Base-by-base conservation (phyloP, 306 rosid genomes). In the Mimosa bimucronata region DNA sequence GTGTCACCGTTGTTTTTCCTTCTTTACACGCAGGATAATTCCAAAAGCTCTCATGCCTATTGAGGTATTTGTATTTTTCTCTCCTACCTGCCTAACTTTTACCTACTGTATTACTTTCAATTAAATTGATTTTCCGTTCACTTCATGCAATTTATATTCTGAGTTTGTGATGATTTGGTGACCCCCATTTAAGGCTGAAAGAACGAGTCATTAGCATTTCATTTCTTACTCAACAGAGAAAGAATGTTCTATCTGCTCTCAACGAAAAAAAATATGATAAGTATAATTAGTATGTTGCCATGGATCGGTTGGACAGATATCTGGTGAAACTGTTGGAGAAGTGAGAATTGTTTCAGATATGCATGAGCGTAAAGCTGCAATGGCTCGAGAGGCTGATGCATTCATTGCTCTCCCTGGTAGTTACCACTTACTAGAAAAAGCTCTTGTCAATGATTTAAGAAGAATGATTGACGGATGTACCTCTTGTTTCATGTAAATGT, bases 371-470 rank as follows among this genome's bases (percentile, higher is more conserved):
- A 95, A 95, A 84, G 98, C 99, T 74, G 85, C 85, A 19, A 95
- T 95, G 99, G 92, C 99, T 87, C 87, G 69, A 83, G 97, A 93
- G 84, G 87, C 98, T 46, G 99, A 95, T 75, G 99, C 98, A 40
- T 95, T 95, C 62, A 87, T 95, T 77, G 99, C 99, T 55, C 92
- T 95, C 73, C 99, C 99, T 60, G 99, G 99, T 95, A 85, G 28
- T 76, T 79, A 38, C 69, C 68, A 85, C 29, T 76, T 79, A 30
- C 72, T 64, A 66, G 53, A 77, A 57, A 34, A 76, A 71, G 66
- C 61, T 55, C 70, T 82, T 70, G 9, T 29, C 66, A 55, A 66
- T 72, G 38, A 31, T 76, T 64, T 71, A 38, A 0, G 75, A 42
- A 75, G n/a, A 70, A 65, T 75, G 75, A 75, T 64, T 34, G 67